Base-by-base conservation (phyloP, 768 basidiomycete species). In the Rhodocollybia butyracea region DNA sequence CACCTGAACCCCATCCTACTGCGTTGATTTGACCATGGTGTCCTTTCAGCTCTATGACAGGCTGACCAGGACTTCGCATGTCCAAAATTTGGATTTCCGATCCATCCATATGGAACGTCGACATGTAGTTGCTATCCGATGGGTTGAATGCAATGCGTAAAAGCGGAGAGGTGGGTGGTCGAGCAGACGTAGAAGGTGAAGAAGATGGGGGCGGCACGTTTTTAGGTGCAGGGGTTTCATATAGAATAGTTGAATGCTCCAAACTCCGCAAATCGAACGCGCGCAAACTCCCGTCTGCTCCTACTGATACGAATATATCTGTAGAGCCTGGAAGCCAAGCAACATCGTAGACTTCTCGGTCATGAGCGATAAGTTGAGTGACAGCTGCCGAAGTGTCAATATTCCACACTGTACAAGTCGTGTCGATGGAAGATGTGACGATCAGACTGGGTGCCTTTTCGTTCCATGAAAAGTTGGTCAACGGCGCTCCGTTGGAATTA, bases 321-420 rank as follows among this genome's bases (percentile, higher is more conserved):
- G 92, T 93, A 8, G 93, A 95, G 24, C 86, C 84, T 5, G 97
- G 97, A 12, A 98, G 81, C 96, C 97, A 99, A n/a, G 94, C 94
- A 39, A 97, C 94, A 67, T 98, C 94, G 73, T 95, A 96, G 13
- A 94, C 94, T 73, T 95, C 89, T 45, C 91, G 85, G 76, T 98
- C 94, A 71, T 97, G 96, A 0, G 96, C 94, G 64, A 97, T 96
- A 57, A 99, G 84, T 70, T 98, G 97, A 2, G 97, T 99, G 66
- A 98, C 84, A 24, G 97, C 96, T 6, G 89, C 87, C 24, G 86
- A 83, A 3, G 92, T 92, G 64, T 96, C 90, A 66, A 99, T 91
- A 70, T 99, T 97, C 97, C 97, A 99, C 22, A 98, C 90, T 1
- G 97, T 98, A 68, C 96, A 98, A 13, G 95, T 97, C 48, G 97